Conservation (phyloP, 2,329 filamentous ascomycete genomes). For the Chaetoscypha palmicola region DNA sequence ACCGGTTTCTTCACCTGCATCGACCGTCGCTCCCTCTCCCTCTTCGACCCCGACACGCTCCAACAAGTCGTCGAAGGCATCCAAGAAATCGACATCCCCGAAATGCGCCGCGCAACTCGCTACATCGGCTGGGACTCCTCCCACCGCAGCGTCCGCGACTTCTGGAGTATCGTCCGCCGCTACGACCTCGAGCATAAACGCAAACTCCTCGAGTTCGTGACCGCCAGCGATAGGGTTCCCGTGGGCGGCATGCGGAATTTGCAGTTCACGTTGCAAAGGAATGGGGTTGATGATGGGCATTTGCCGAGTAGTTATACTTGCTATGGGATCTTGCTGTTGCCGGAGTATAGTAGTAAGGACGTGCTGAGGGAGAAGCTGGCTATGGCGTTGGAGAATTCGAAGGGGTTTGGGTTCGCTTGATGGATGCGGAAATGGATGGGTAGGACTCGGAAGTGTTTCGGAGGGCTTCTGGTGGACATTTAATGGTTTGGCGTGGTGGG, state of each 20-base stretch:
- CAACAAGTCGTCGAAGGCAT: conserved; percentile 78
- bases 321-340: conserved; percentile 80
- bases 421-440: too few relatives aligned
- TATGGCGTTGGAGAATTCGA: conserved; percentile 82
- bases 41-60: conserved; percentile 62
- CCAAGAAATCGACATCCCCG: conserved; percentile 69
- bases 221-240: conserved; percentile 82
- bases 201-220: conserved; percentile 85
- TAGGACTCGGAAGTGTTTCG: too few relatives aligned
- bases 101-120: conserved; percentile 61
- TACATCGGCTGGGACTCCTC: conserved; percentile 75
- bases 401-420: conserved; percentile 75
- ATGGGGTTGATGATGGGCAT: conserved; percentile 56
- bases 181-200: conserved; percentile 65
- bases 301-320: conserved; percentile 89
- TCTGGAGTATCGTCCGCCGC: conserved; percentile 72
- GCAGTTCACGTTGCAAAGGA: conserved; percentile 76
- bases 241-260: conserved; percentile 78
- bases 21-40: conserved; percentile 58
- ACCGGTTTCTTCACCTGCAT: conserved; percentile 74
- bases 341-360: conserved; percentile 68
- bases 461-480: too few relatives aligned
- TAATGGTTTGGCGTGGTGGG: too few relatives aligned
- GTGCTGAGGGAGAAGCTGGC: conserved; percentile 66
- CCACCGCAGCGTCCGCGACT: conserved; percentile 65